Percentiles rank a stretch among this genome's conserved stretches.
Conservation (phyloP, 2,329 filamentous ascomycete genomes). For the Pseudomassariella vexata region DNA sequence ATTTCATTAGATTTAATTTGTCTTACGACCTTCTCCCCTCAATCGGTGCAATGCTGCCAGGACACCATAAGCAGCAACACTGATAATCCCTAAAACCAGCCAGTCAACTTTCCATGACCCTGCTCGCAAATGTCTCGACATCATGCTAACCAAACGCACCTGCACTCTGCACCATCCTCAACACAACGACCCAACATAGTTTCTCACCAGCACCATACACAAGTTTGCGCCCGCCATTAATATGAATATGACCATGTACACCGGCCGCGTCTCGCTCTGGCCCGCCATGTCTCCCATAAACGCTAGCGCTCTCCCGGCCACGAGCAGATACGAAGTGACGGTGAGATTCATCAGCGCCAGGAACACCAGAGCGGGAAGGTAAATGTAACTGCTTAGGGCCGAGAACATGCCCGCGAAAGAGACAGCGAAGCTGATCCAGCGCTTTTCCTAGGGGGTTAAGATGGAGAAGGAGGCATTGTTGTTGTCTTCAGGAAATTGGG, state of each 20-base stretch:
- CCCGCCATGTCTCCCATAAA: slow-evolving; percentile 8
- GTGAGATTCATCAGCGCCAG: slow-evolving; percentile 15
- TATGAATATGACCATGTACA: slow-evolving; percentile 5
- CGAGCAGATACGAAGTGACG: slow-evolving; percentile 16
- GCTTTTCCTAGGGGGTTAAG: slow-evolving; percentile 10
- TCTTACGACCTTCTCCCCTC: too few species aligned
- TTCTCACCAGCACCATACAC: slow-evolving; percentile 6
- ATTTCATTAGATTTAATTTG: too few species aligned
- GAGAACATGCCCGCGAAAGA: slow-evolving; percentile 12
- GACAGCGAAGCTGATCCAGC: slow-evolving; percentile 9
- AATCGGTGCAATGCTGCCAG: too few species aligned
- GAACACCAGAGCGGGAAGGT: slow-evolving; percentile 12
- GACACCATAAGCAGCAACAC: too few species aligned
- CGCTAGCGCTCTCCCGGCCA: slow-evolving; percentile 2
- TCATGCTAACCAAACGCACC: slow-evolving; percentile 9
- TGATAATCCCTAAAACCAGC: too few species aligned
- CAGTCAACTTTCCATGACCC: too few species aligned
- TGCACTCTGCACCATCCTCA: slow-evolving; percentile 10
- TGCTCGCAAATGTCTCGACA: too few species aligned
- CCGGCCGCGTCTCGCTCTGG: slow-evolving; percentile 2
- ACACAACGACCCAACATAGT: slow-evolving; percentile 6
- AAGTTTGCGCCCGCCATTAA: slow-evolving; percentile 9
- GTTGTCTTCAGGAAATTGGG: too few species aligned
- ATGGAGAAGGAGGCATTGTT: slow-evolving; percentile 14
- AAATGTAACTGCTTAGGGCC: slow-evolving; percentile 12